Evolutionary conservation across 2,329 filamentous ascomycete species (phyloP).

Genomic region (Truncatella angustata): DNA sequence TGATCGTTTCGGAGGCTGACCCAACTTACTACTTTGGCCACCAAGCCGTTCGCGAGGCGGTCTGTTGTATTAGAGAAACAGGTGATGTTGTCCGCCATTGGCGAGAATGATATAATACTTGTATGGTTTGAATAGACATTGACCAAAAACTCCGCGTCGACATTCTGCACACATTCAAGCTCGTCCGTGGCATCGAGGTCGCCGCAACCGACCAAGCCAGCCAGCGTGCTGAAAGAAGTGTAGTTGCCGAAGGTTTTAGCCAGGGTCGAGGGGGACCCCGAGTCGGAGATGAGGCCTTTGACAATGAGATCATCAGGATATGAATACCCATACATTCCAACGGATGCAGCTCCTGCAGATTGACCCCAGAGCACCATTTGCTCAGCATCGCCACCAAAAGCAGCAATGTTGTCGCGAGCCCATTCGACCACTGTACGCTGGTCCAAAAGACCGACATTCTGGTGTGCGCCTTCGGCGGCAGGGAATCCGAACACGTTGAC

Average conservation of each 20-base stretch:
- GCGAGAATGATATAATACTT: slow-evolving; percentile 7
- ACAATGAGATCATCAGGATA: slow-evolving; percentile 28
- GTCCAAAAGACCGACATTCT: slow-evolving; percentile 10
- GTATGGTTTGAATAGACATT: slow-evolving; percentile 11
- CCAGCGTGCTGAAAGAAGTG: slow-evolving; percentile 23
- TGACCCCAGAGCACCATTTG: slow-evolving; percentile 13
- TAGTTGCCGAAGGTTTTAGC: slow-evolving; percentile 28
- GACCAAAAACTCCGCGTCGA: slow-evolving; percentile 15
- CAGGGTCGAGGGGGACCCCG: slow-evolving; percentile 34
- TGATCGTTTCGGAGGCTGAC: neutral
- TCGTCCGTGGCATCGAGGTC: slow-evolving; percentile 17
- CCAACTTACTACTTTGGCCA: slow-evolving; percentile 16
- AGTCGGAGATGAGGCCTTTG: slow-evolving; percentile 31
- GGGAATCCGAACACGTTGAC: slow-evolving; percentile 12
- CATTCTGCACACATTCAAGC: slow-evolving; percentile 22
- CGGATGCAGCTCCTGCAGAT: slow-evolving; percentile 9
- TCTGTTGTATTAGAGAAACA: slow-evolving; percentile 12
- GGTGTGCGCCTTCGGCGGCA: slow-evolving; percentile 5
- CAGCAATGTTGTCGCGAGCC: slow-evolving; percentile 10
- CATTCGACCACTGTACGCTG: slow-evolving; percentile 10
- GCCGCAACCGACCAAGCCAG: slow-evolving; percentile 21
- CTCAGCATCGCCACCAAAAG: slow-evolving; percentile 9
- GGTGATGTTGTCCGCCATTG: slow-evolving; percentile 11
- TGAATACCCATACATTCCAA: slow-evolving; percentile 9
- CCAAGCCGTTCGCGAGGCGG: slow-evolving; percentile 8